These are phyloP conservation scores for Cyclotella distinguenda DNA, from an alignment of 108 stramenopile genomes.

Conservation along the genomic window DNA sequence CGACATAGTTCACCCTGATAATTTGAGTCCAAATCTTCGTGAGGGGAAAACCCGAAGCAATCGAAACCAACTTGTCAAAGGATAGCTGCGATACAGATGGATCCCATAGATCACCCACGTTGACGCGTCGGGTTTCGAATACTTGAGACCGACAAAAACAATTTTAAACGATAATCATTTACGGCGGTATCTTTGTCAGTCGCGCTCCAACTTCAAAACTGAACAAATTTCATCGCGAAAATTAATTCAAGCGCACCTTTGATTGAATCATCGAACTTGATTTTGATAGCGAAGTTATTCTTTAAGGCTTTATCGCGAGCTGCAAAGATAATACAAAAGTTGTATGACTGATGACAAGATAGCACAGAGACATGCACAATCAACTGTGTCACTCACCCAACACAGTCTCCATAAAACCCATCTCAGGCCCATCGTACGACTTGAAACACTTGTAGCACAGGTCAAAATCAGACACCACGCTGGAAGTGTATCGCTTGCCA, in stretches of 20 bases:
- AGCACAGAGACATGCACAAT: neutral
- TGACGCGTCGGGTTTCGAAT: conserved; percentile 61
- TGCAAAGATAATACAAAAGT: neutral
- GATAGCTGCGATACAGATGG: conserved; percentile 37
- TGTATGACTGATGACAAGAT: neutral
- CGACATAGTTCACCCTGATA: conserved; percentile 59
- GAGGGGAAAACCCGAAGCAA: conserved; percentile 43
- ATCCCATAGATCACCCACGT: conserved; percentile 52
- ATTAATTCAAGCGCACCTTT: neutral
- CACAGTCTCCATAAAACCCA: conserved; percentile 54
- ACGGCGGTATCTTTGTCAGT: neutral
- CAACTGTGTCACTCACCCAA: conserved; percentile 46
- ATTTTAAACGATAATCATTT: conserved; percentile 1
- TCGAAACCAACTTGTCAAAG: conserved; percentile 51
- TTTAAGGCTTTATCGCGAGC: conserved; percentile 31
- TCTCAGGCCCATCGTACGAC: conserved; percentile 64
- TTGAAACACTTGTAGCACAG: conserved; percentile 64
- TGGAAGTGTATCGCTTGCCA: conserved; percentile 71
- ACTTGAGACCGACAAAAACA: conserved; percentile 14
- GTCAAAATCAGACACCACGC: conserved; percentile 69
- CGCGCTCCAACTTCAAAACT: neutral
- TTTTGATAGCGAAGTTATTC: conserved; percentile 61
- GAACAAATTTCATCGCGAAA: neutral
- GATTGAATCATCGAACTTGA: conserved; percentile 43
- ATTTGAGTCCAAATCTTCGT: conserved; percentile 13